Percentiles rank a stretch among this genome's conserved stretches.
Evolutionary conservation across 495 filamentous ascomycete species (phyloP).

Genomic region (Penicillium maclennaniae): DNA sequence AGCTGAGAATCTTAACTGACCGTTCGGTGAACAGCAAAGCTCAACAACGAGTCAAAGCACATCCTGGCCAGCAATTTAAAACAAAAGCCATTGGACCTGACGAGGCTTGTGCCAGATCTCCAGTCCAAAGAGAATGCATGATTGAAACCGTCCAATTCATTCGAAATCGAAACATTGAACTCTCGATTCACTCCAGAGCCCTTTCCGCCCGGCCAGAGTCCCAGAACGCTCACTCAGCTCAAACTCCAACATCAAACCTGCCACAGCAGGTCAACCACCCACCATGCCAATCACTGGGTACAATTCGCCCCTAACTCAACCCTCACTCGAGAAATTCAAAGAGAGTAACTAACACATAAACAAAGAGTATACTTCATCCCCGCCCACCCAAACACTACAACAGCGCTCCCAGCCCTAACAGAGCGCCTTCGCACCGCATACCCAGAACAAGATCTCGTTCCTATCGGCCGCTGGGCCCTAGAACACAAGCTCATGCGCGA

Average conservation of each 20-base stretch:
- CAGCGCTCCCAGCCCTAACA: conserved; percentile 31
- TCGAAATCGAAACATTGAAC: neutral
- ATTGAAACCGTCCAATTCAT: neutral
- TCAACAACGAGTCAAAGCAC: neutral
- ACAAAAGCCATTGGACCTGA: neutral
- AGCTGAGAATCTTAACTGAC: neutral
- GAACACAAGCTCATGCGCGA: conserved; percentile 48
- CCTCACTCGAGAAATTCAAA: neutral
- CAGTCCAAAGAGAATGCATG: neutral
- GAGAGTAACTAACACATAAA: neutral
- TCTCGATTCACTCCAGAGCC: neutral
- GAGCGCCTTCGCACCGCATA: conserved; percentile 41
- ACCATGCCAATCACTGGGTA: conserved; percentile 38
- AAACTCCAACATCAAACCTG: neutral
- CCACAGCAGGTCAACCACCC: neutral
- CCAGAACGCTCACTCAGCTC: neutral
- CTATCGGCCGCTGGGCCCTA: conserved; percentile 39
- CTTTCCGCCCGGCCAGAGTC: neutral
- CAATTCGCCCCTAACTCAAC: neutral
- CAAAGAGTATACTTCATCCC: conserved; percentile 46
- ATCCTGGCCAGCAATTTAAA: neutral
- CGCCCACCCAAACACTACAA: conserved; percentile 40
- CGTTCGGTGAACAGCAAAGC: neutral
- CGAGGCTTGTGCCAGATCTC: neutral
- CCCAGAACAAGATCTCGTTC: conserved; percentile 34